Base-by-base conservation (phyloP, 306 rosid genomes). In the Abrus pulchellus region DNA sequence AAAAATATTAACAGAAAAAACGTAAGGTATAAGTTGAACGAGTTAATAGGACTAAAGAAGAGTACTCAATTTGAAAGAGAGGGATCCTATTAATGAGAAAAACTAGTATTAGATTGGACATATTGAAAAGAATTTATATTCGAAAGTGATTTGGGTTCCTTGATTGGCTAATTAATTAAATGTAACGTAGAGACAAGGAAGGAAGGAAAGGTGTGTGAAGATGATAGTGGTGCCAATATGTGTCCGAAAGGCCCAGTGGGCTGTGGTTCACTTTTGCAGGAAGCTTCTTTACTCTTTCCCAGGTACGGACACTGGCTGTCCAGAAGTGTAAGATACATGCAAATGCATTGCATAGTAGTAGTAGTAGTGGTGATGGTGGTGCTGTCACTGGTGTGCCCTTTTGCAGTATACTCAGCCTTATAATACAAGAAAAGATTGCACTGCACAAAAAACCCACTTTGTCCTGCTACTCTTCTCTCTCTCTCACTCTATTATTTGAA, bases 221-320 rank as follows among this genome's bases (percentile, higher is more conserved):
- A 20, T 56, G 86, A 85, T 45, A 79, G 63, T 56, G 84, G 91
- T 80, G 85, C 14, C 30, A 85, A 78, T 36, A 52, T 84, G 84
- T 75, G 78, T 72, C 64, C 74, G 59, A 13, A 29, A 9, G 3
- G 3, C 59, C 66, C 68, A 20, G 40, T 64, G 47, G 6, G 47
- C 72, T 43, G 72, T 67, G 78, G 81, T 82, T 82, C 83, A 77
- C 81, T 72, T 78, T 75, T 83, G 87, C 89, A 89, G 96, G 97
- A 93, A 93, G 88, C 89, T 93, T 93, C 97, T 88, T 86, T 87
- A 88, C 96, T 81, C 88, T 84, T 88, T 89, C 90, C 88, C 83
- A 88, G 78, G 90, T 88, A 83, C 89, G 84, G 80, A 79, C 77
- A 79, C 66, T 70, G 82, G 3, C 29, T 72, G 83, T 81, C 74